Evolutionary conservation across 129 eudicot species (phyloP), one percentile per base, ranked within the genome.

Genomic region (Calendula officinalis): DNA sequence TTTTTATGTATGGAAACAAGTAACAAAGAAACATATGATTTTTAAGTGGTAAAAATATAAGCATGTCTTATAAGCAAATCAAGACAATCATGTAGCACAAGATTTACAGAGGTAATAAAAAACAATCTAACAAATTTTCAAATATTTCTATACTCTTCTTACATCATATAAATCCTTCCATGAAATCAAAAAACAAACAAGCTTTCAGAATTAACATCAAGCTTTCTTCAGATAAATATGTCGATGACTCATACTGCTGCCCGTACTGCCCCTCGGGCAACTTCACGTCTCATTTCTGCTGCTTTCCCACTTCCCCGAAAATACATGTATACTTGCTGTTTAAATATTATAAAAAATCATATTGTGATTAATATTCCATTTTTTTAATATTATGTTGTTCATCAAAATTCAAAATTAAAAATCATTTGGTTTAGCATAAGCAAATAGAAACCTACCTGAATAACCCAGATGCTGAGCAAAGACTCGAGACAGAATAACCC

Each of bases 261-360:
- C 70, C 97, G 77, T 39, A 86, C 56, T 10, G 90, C 97, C 5
- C 97, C 87, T 72, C 99, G 73, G 32, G 99, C 95, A 15, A 90
- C 94, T 3, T 94, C 97, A 13, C 90, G 95, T 69, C 77, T 94
- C 95, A 94, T 72, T 60, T 89, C 87, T 0, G 96, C 91, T 5
- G 95, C 99, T 81, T 76, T 71, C 8, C 99, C 99, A 62, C 99
- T 94, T 47, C 99, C 99, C 0, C 99, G 87, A 92, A 94, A 94
- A 59, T 94, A 94, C 99, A 88, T 94, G 76, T 88, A 94, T 64
- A 89, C 99, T 94, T 94, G 99, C 99, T 94, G 99, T 81, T 77
- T 3, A 17, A 36, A n/a, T 1, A 66, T 44, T 8, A 14, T 45
- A 2, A 74, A 12, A 10, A 1, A 54, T 32, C 39, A 50, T 60